These are phyloP conservation scores for Leucosporidium creatinivorum DNA, from an alignment of 768 basidiomycete species.

Conservation along the genomic window DNA sequence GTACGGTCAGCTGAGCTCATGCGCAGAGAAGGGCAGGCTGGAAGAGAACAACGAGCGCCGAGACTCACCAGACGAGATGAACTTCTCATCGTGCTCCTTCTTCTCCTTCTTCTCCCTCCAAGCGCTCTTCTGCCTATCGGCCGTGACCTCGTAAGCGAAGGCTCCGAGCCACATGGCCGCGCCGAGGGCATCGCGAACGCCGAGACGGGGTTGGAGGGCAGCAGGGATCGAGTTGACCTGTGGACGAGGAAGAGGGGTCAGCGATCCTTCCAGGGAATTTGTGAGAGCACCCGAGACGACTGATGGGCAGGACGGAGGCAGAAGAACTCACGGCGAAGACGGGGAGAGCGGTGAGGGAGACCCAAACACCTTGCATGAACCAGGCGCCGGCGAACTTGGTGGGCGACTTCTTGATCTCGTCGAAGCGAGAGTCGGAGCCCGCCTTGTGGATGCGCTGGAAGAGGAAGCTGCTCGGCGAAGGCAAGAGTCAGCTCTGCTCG, in stretches of 20 bases:
- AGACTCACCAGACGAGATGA: constrained; percentile 52
- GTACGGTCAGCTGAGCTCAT: not conserved
- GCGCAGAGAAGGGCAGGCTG: not conserved
- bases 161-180: constrained; percentile 53
- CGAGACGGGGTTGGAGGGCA: constrained; percentile 50
- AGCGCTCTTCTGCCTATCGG: constrained; percentile 58
- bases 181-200: constrained; percentile 52
- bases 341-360: constrained; percentile 60
- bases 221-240: constrained; percentile 51
- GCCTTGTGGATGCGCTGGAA: not conserved
- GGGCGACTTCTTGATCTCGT: constrained; percentile 52
- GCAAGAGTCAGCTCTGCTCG: not conserved
- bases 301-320: too few relatives aligned
- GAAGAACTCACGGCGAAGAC: constrained; percentile 50
- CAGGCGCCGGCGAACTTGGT: constrained; percentile 54
- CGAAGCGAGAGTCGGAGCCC: constrained; percentile 47
- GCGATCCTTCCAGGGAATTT: too few relatives aligned
- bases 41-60: not conserved
- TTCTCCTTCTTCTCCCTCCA: constrained; percentile 57
- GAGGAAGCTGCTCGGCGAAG: not conserved
- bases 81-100: constrained; percentile 63
- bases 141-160: constrained; percentile 56
- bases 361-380: constrained; percentile 63
- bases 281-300: too few relatives aligned
- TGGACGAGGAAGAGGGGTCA: not conserved